Evolutionary conservation across 2,329 filamentous ascomycete genomes (phyloP).

Genomic region (Chaetothyriales sp.): DNA sequence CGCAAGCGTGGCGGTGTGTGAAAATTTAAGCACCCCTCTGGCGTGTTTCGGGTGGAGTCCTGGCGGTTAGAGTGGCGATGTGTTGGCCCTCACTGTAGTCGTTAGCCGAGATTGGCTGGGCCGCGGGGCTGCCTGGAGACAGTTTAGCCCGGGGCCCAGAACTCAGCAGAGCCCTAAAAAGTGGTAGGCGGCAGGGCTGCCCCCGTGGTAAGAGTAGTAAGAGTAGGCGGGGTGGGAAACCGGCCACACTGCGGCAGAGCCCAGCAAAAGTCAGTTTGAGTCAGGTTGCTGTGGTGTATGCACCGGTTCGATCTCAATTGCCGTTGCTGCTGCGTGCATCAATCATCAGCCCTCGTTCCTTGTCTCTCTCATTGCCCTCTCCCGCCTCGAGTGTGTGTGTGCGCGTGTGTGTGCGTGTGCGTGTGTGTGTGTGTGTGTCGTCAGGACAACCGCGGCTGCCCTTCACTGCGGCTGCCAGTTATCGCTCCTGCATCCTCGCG

Average conservation of each 20-base stretch:
- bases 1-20: neutral
- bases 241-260: neutral
- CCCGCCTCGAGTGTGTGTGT: neutral
- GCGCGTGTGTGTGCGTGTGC: too few species aligned
- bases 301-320: too few species aligned
- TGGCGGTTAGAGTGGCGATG: neutral
- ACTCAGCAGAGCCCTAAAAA: neutral
- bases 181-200: neutral
- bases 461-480: neutral
- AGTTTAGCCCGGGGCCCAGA: neutral
- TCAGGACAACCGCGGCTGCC: too few species aligned
- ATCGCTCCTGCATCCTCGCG: neutral
- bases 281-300: too few species aligned
- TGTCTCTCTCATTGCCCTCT: neutral
- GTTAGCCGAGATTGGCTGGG: neutral
- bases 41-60: neutral
- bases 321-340: neutral
- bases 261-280: neutral
- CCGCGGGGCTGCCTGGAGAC: neutral
- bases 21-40: neutral
- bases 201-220: neutral
- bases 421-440: too few species aligned
- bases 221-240: neutral
- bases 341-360: neutral
- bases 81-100: neutral